Evolutionary conservation across 2,329 filamentous ascomycete genomes (phyloP).

Genomic region (Cladophialophora bantiana): DNA sequence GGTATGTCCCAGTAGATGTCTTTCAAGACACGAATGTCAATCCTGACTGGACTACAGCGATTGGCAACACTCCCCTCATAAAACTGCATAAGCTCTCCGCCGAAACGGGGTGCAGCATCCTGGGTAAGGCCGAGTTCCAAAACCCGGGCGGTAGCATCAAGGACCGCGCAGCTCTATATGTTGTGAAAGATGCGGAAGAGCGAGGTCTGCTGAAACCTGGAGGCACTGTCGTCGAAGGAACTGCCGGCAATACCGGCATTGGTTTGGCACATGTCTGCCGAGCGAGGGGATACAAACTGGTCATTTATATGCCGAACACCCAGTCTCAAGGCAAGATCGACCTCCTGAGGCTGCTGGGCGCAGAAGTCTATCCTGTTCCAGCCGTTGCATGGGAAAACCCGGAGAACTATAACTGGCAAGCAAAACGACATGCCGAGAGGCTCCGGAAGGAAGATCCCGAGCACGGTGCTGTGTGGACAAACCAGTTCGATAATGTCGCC

Average conservation of each 20-base stretch:
- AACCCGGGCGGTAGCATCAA: constrained; percentile 97
- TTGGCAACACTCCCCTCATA: constrained; percentile 96
- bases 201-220: constrained; percentile 80
- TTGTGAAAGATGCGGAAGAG: constrained; percentile 92
- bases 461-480: constrained; percentile 95
- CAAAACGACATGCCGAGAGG: constrained; percentile 81
- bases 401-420: constrained; percentile 98
- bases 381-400: constrained; percentile 95
- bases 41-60: constrained; percentile 64
- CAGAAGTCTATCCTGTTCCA: constrained; percentile 94
- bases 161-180: constrained; percentile 92
- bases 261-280: constrained; percentile 96
- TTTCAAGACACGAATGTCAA: not conserved
- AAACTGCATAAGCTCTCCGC: constrained; percentile 85
- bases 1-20: constrained; percentile 60
- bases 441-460: constrained; percentile 51
- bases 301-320: constrained; percentile 99
- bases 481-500: constrained; percentile 97
- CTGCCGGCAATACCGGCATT: constrained; percentile 97
- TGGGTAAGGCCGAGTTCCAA: constrained; percentile 98
- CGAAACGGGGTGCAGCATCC: constrained; percentile 89
- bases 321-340: constrained; percentile 99
- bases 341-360: constrained; percentile 84
- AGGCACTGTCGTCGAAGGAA: constrained; percentile 95
- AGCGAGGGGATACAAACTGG: constrained; percentile 87